phyloP scores from a whole-genome alignment of 2,329 filamentous ascomycete genomes.

The Sarocladium brachiariae region DNA sequence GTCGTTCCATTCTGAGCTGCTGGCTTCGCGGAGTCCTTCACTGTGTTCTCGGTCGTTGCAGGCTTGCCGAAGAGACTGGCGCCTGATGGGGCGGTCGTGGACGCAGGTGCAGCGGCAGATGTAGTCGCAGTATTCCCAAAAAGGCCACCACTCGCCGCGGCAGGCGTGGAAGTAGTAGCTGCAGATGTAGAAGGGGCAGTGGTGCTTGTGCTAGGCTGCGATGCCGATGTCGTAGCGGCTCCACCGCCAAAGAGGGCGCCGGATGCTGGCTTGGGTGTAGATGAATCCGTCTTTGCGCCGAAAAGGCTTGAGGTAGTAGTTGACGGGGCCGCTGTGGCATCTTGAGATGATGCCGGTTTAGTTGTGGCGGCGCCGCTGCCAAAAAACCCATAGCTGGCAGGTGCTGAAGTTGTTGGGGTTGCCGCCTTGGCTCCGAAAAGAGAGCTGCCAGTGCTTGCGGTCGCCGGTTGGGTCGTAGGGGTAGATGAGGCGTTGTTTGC shows the following conservation, averaged over 20 bases:
- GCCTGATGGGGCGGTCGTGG: not conserved
- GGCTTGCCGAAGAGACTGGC: conserved; percentile 12
- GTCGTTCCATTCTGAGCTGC: conserved; percentile 13
- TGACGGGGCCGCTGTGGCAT: conserved; percentile 23
- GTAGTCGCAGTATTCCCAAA: conserved; percentile 12
- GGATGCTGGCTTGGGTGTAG: conserved; percentile 16
- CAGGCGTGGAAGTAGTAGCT: conserved; percentile 11
- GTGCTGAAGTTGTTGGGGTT: conserved; percentile 25
- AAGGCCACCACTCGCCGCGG: conserved; percentile 10
- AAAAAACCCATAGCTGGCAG: conserved; percentile 23
- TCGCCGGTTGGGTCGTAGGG: conserved; percentile 18
- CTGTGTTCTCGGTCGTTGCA: not conserved
- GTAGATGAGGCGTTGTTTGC: conserved; percentile 19
- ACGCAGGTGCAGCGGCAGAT: not conserved
- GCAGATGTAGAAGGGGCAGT: conserved; percentile 11
- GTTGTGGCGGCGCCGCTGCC: conserved; percentile 20
- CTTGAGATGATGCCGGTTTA: conserved; percentile 25
- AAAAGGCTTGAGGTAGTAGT: conserved; percentile 17
- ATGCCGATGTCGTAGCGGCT: conserved; percentile 12
- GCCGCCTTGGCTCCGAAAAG: conserved; percentile 37
- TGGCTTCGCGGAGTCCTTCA: not conserved
- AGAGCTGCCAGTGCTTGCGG: conserved; percentile 16
- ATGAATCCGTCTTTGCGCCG: conserved; percentile 19
- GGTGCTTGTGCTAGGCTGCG: conserved; percentile 13
- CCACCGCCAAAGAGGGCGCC: conserved; percentile 24